Percentiles rank a stretch among this genome's conserved stretches.
phyloP scores from a whole-genome alignment of 1,284 basidiomycete genomes.

The Wolfiporia cocos region DNA sequence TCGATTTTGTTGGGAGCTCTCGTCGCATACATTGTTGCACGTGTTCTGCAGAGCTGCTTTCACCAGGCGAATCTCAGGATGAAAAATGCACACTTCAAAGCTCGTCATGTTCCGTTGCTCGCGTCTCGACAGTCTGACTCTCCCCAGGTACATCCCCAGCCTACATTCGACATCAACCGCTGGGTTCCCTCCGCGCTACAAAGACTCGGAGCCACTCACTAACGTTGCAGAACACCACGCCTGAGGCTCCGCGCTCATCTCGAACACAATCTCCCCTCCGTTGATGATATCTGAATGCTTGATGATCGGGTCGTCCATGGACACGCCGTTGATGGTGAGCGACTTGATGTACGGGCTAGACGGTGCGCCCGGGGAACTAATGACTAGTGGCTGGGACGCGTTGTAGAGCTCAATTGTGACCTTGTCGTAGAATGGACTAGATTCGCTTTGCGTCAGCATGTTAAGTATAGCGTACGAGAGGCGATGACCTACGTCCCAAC shows the following conservation, averaged over 20 bases:
- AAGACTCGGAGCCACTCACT: slow-evolving; percentile 30
- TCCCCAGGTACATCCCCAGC: no score
- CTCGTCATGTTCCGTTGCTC: no score
- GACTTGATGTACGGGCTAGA: slow-evolving; percentile 53
- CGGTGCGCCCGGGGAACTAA: slow-evolving; percentile 48
- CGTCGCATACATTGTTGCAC: no score
- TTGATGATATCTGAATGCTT: slow-evolving; percentile 47
- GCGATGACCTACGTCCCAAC: slow-evolving; percentile 53
- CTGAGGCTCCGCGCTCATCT: slow-evolving; percentile 52
- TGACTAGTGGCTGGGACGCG: slow-evolving; percentile 33
- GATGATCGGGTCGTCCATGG: slow-evolving; percentile 40
- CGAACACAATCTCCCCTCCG: slow-evolving; percentile 56
- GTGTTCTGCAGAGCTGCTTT: no score
- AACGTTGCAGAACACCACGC: slow-evolving; percentile 20
- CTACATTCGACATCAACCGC: slow-evolving; percentile 57
- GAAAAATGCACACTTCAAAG: no score
- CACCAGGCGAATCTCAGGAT: no score
- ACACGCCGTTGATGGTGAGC: slow-evolving; percentile 46
- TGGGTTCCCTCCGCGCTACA: slow-evolving; percentile 39
- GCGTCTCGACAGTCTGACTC: no score
- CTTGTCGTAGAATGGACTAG: slow-evolving; percentile 63
- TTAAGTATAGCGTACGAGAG: neutral
- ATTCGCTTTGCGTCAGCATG: neutral
- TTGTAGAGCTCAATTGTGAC: slow-evolving; percentile 51
- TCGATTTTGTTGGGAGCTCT: no score